phyloP scores from a whole-genome alignment of 1,139 yeast genomes.

The Pichia sp. region DNA sequence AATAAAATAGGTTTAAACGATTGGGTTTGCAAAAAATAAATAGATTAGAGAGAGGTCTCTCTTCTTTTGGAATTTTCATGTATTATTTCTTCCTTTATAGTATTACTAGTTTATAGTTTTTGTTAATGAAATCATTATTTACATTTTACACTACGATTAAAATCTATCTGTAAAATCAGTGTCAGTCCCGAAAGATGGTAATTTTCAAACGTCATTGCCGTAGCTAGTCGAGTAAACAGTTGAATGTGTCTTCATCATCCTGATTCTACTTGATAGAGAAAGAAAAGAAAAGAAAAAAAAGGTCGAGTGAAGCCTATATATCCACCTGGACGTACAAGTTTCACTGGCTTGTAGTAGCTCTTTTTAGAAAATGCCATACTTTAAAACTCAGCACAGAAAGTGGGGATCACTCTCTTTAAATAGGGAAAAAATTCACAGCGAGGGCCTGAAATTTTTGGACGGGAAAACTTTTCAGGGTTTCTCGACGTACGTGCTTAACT shows the following conservation, averaged over 20 bases:
- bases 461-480: neutral
- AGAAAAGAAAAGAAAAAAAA: neutral
- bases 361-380: neutral
- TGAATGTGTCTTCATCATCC: conserved; percentile 24
- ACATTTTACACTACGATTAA: too few species aligned
- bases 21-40: conserved; percentile 52
- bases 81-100: conserved; percentile 1
- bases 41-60: conserved; percentile 7
- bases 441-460: too few species aligned
- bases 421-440: too few species aligned
- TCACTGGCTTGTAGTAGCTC: neutral
- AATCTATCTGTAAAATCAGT: neutral
- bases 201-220: conserved; percentile 85
- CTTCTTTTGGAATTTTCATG: neutral
- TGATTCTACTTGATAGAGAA: neutral
- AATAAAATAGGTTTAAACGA: conserved; percentile 89
- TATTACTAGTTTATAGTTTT: too few species aligned
- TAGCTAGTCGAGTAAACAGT: conserved; percentile 64
- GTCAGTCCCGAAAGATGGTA: conserved; percentile 92
- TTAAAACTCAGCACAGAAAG: neutral
- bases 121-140: too few species aligned
- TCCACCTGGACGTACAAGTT: neutral
- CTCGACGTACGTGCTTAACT: too few species aligned
- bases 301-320: neutral
- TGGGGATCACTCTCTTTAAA: too few species aligned